Evolutionary conservation across 1,139 yeast genomes (phyloP).

Genomic region (Scheffersomyces titani): DNA sequence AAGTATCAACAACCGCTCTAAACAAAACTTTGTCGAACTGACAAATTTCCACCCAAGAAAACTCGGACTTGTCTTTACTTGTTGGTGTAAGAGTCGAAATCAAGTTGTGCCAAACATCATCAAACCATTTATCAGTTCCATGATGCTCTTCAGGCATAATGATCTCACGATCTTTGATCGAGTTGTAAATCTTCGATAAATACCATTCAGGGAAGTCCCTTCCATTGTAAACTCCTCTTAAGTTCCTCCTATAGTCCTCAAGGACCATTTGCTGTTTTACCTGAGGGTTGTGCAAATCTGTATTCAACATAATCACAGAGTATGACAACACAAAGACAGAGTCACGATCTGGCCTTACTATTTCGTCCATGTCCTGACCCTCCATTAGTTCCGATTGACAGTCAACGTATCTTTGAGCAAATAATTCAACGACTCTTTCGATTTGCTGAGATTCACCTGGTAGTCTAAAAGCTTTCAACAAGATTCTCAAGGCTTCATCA

Average conservation of each 20-base stretch:
- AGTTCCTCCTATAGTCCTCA: conserved; percentile 76
- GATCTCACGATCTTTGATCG: conserved; percentile 84
- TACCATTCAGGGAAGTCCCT: conserved; percentile 87
- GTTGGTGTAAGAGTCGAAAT: conserved; percentile 51
- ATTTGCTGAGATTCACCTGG: conserved; percentile 98
- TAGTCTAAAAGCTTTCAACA: conserved; percentile 80
- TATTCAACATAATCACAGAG: conserved; percentile 75
- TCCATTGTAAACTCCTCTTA: conserved; percentile 76
- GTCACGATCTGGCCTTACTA: conserved; percentile 69
- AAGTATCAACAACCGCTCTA: conserved; percentile 56
- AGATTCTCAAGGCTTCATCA: conserved; percentile 86
- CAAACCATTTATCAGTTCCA: conserved; percentile 85
- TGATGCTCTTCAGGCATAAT: conserved; percentile 98
- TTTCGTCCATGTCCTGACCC: conserved; percentile 26
- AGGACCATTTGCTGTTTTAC: conserved; percentile 85
- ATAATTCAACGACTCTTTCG: conserved; percentile 84
- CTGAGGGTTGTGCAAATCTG: conserved; percentile 78
- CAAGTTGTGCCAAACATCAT: conserved; percentile 87
- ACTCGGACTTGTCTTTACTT: conserved; percentile 21
- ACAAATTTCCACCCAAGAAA: conserved; percentile 26
- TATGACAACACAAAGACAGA: conserved; percentile 73
- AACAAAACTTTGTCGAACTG: conserved; percentile 73
- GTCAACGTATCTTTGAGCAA: conserved; percentile 76
- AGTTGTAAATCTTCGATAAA: conserved; percentile 72
- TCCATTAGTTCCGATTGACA: conserved; percentile 43